A percentile compares a stretch with the other conserved stretches of the same genome.
Evolutionary conservation across 306 rosid species (phyloP).

Genomic region (Morella rubra): DNA sequence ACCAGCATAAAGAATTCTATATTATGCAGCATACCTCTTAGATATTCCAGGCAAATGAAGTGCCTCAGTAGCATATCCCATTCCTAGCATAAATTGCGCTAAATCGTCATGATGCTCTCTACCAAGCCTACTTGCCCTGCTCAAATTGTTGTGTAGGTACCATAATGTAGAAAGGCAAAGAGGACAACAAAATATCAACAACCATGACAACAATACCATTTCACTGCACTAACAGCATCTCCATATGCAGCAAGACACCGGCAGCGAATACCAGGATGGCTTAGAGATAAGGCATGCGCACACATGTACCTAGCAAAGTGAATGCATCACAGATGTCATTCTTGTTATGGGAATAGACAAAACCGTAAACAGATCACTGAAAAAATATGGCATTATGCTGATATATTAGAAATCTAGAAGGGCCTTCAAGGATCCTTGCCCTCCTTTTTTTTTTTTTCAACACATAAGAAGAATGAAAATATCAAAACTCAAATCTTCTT

Average conservation of each 20-base stretch:
- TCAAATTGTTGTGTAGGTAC: conserved; percentile 23
- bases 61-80: conserved; percentile 98
- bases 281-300: conserved; percentile 93
- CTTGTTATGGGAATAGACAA: conserved; percentile 18
- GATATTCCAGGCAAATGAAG: conserved; percentile 98
- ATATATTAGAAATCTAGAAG: neutral
- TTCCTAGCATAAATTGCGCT: conserved; percentile 96
- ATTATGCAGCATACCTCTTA: conserved; percentile 60
- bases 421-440: neutral
- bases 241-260: conserved; percentile 99
- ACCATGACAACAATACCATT: conserved; percentile 53
- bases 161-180: neutral
- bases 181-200: neutral
- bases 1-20: neutral
- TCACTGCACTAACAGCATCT: conserved; percentile 97
- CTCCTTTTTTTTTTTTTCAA: neutral
- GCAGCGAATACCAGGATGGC: conserved; percentile 98
- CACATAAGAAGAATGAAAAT: neutral
- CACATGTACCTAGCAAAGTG: conserved; percentile 76
- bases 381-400: conserved; percentile 15
- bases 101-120: conserved; percentile 99
- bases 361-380: neutral
- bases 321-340: conserved; percentile 30
- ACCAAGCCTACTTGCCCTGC: conserved; percentile 98
- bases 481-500: neutral